Base-by-base conservation (phyloP, 1,284 basidiomycete genomes). In the Ceratobasidium sp. region DNA sequence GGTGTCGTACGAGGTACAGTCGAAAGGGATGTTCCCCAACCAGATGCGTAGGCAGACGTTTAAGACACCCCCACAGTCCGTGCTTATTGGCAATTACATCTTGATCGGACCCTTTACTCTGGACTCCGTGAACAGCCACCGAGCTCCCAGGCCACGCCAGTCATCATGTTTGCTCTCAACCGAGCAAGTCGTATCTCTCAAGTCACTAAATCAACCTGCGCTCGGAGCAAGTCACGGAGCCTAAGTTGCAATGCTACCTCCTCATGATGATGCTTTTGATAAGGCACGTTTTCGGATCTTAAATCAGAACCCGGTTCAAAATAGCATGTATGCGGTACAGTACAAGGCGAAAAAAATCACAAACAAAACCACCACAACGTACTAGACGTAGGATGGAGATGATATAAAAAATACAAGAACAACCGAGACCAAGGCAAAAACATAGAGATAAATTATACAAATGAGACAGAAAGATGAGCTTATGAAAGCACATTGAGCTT, bases 1-100 rank as follows among this genome's bases (percentile, higher is more conserved):
- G 26, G 65, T 67, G 48, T 67, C 65, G 65, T 67, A 67, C 65
- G 65, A 67, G 65, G 46, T 7, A 26, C 15, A 52, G 65, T 67
- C 46, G 23, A 52, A 2, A 44, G 61, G 42, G 65, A 38, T 67
- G 65, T 48, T 67, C 65, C 65, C 65, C 65, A 67, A 67, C 65
- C 44, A 52, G 46, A 46, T 15, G 61, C 61, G 33, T 20, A 64
- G 38, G 4, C 12, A 40, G 44, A 6, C 54, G 26, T 67, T 67
- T 67, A 67, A 67, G 61, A 67, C 13, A 52, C 46, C 65, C 56
- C 65, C 46, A 52, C 46, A 67, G 28, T 50, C 20, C 65, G 65
- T 67, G 64, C 44, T 67, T 38, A 67, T 67, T 67, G 65, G 46
- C 44, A 67, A 67, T 67, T 28, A 42, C 17, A 12, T n/a, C 10